A percentile compares a stretch with the other conserved stretches of the same genome.
These are phyloP conservation scores for Cercospora zeina DNA, from an alignment of 2,329 filamentous ascomycete species.

Conservation along the genomic window DNA sequence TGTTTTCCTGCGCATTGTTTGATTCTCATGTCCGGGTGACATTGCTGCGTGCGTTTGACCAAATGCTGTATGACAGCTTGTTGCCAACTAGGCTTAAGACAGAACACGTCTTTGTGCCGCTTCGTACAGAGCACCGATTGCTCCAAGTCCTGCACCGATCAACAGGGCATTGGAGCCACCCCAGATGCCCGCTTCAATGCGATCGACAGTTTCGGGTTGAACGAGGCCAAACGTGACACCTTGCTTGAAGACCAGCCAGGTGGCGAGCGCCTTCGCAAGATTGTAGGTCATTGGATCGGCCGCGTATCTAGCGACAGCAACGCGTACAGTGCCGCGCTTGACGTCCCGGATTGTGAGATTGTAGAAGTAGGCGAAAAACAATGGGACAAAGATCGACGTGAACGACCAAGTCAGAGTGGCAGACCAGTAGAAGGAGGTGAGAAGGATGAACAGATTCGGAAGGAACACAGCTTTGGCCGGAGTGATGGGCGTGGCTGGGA, in stretches of 20 bases:
- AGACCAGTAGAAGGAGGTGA: constrained; percentile 76
- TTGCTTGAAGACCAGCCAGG: constrained; percentile 77
- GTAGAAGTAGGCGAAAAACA: constrained; percentile 80
- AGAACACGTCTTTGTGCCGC: constrained; percentile 61
- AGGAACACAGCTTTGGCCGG: constrained; percentile 61
- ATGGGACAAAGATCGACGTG: constrained; percentile 70
- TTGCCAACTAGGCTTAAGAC: constrained; percentile 1
- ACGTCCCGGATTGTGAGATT: constrained; percentile 69
- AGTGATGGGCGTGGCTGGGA: constrained; percentile 56
- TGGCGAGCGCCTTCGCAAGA: constrained; percentile 78
- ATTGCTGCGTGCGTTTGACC: not conserved
- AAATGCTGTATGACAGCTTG: not conserved
- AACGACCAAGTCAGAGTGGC: constrained; percentile 68
- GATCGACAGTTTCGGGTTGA: constrained; percentile 58
- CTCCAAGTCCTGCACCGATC: constrained; percentile 67
- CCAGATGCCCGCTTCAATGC: constrained; percentile 67
- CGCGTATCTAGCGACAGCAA: constrained; percentile 54
- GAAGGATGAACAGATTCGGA: constrained; percentile 76
- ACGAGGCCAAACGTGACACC: constrained; percentile 65
- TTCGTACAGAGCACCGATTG: constrained; percentile 72
- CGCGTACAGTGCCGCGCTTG: constrained; percentile 42
- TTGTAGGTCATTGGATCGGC: constrained; percentile 90
- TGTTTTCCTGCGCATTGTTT: not conserved
- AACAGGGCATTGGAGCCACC: constrained; percentile 71
- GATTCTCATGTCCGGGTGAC: not conserved